Percentiles rank a stretch among this genome's conserved stretches.
phyloP scores from a whole-genome alignment of 2,329 filamentous ascomycete species.

The Stagonosporopsis rhizophila region DNA sequence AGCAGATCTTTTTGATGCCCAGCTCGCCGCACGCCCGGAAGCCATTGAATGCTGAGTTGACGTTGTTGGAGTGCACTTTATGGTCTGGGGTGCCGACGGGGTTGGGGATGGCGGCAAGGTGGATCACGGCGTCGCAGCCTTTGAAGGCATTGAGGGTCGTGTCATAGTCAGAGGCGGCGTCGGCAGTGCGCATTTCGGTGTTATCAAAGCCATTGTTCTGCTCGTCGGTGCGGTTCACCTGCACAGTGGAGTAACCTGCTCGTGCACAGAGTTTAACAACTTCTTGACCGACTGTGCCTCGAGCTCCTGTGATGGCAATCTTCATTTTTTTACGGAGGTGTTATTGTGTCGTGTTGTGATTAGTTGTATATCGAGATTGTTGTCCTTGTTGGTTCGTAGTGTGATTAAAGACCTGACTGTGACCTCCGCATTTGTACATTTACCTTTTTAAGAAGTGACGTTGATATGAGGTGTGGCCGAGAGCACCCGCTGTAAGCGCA shows the following conservation, averaged over 20 bases:
- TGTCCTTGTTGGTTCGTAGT: not conserved
- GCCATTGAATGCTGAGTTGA: conserved; percentile 50
- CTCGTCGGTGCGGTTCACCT: conserved; percentile 45
- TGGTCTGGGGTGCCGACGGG: conserved; percentile 43
- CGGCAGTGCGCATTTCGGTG: conserved; percentile 45
- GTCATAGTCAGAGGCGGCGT: conserved; percentile 44
- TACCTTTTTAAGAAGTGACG: conserved; percentile 12
- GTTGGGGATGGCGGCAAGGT: conserved; percentile 50
- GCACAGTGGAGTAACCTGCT: conserved; percentile 43
- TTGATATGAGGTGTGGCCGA: conserved; percentile 15
- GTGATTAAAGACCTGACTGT: not conserved
- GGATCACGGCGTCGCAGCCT: conserved; percentile 50
- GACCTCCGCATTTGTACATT: conserved; percentile 10
- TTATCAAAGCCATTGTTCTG: conserved; percentile 41
- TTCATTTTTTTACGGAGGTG: conserved; percentile 13
- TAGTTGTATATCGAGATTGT: not conserved
- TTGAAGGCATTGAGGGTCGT: conserved; percentile 41
- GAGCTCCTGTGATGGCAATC: conserved; percentile 26
- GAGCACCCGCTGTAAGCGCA: conserved; percentile 4
- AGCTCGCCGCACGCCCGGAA: conserved; percentile 47
- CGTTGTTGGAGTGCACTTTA: conserved; percentile 49
- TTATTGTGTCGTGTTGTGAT: not conserved
- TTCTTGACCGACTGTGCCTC: conserved; percentile 19
- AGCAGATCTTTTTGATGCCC: conserved; percentile 48
- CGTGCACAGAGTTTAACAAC: conserved; percentile 39